Evolutionary conservation across 495 filamentous ascomycete genomes (phyloP), one percentile per base, ranked within the genome.

Genomic region (Rhizodiscina lignyota): DNA sequence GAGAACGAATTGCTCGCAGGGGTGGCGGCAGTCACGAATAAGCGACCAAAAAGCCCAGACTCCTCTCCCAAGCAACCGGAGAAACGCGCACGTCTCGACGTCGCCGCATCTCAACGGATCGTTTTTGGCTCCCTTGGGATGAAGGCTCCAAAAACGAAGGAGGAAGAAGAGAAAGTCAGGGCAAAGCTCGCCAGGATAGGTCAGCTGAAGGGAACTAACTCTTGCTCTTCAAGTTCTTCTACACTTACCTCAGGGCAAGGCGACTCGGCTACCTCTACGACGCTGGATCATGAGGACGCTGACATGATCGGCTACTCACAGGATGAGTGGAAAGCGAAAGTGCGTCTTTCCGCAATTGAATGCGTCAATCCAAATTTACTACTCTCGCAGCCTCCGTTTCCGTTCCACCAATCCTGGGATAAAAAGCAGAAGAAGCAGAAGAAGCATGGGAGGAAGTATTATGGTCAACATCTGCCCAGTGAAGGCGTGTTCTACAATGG

Each of bases 91-190:
- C 24, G 24, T 8, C 18, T 32, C 8, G 30, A 32, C 30, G 8
- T 32, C 18, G 30, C 30, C 18, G 30, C 10, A 11, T 11, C 10
- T 16, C 30, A 16, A 6, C 30, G 30, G 8, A 6, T 32, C 18
- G 10, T 32, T 8, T 32, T 32, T 16, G 30, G 30, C 30, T 32
- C 30, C 30, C 30, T 32, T 18, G 30, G 30, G 6, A 18, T 32
- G 6, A 32, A 18, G 17, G 8, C 30, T 18, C 30, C 30, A 10
- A 32, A 32, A 18, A 11, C 30, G 10, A 10, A 10, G 6, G 30
- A 32, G 17, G 30, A 32, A 18, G 30, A 32, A 18, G 17, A 32
- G 18, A 16, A 11, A 32, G 30, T 18, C 10, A 10, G 18, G 17
- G 10, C 10, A 8, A 11, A 32, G 30, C 30, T 32, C 18, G 30